These are phyloP conservation scores for Papiliotrema flavescens DNA, from an alignment of 1,284 basidiomycete species.

Conservation along the genomic window DNA sequence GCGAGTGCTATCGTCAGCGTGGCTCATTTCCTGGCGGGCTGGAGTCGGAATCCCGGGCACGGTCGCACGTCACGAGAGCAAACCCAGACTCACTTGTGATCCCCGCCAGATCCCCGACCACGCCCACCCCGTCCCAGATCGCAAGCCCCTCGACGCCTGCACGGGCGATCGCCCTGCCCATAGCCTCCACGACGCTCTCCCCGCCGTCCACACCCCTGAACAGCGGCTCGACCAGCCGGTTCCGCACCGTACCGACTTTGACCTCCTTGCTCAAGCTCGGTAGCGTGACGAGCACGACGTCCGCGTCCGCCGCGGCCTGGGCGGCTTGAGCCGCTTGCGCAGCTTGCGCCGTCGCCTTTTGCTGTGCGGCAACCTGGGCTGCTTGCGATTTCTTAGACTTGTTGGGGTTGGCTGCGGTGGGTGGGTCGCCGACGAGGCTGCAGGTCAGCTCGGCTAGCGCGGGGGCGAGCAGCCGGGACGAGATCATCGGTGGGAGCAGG, in stretches of 20 bases:
- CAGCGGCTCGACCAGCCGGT: constrained; percentile 85
- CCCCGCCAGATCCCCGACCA: constrained; percentile 73
- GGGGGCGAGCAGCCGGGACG: no score
- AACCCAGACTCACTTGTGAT: constrained; percentile 63
- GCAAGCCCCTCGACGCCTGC: constrained; percentile 54
- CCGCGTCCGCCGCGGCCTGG: constrained; percentile 28
- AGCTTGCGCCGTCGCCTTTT: constrained; percentile 60
- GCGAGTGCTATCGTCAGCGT: constrained; percentile 39
- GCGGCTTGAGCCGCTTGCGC: constrained; percentile 55
- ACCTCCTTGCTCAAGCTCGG: constrained; percentile 69
- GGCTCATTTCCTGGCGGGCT: neutral
- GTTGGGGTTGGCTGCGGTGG: constrained; percentile 42
- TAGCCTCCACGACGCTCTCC: constrained; percentile 52
- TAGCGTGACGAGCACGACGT: constrained; percentile 53
- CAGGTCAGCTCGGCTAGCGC: constrained; percentile 3
- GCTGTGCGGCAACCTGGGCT: constrained; percentile 59
- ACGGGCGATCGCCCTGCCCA: constrained; percentile 38
- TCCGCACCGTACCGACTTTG: constrained; percentile 78
- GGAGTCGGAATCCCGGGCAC: no score
- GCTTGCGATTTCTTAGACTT: constrained; percentile 52
- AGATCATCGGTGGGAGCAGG: no score
- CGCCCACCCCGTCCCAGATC: constrained; percentile 75
- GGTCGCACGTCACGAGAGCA: no score
- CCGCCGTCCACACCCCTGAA: constrained; percentile 56
- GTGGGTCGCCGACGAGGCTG: constrained; percentile 38